These are phyloP conservation scores for Tetracladium setigerum DNA, from an alignment of 495 filamentous ascomycete species.

Conservation along the genomic window DNA sequence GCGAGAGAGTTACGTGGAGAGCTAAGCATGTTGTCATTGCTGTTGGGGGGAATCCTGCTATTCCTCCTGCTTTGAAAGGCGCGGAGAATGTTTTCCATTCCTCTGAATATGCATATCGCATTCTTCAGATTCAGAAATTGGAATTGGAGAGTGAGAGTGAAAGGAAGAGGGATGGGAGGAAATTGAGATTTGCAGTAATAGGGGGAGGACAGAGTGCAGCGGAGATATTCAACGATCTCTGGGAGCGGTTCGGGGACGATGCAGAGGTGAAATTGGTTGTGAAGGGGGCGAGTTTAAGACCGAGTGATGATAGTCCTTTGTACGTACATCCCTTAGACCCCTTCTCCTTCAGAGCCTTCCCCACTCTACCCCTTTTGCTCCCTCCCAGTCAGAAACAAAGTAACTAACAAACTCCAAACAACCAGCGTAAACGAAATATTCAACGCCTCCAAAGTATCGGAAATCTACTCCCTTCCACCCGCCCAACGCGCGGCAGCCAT, in stretches of 20 bases:
- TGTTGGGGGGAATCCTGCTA: constrained; percentile 69
- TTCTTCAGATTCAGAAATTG: constrained; percentile 46
- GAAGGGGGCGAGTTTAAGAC: constrained; percentile 69
- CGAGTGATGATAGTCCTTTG: constrained; percentile 93
- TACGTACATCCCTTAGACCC: constrained; percentile 42
- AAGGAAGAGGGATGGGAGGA: constrained; percentile 1
- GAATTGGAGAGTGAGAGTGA: not conserved
- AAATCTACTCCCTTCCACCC: constrained; percentile 55
- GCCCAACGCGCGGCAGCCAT: constrained; percentile 56
- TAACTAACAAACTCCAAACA: constrained; percentile 7
- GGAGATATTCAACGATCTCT: constrained; percentile 89
- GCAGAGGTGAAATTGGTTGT: constrained; percentile 71
- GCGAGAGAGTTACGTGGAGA: constrained; percentile 26
- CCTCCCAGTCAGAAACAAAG: not conserved
- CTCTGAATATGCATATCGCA: constrained; percentile 67
- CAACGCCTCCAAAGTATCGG: constrained; percentile 74
- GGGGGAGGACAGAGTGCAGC: constrained; percentile 90
- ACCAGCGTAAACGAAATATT: constrained; percentile 91
- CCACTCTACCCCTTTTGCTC: not conserved
- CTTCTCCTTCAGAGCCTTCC: not conserved
- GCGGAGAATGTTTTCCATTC: constrained; percentile 68
- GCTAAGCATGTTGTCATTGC: constrained; percentile 84
- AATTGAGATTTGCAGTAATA: constrained; percentile 58
- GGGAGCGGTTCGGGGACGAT: constrained; percentile 66
- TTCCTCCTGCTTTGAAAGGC: constrained; percentile 40